Evolutionary conservation across 345 rosid genomes (phyloP).

Genomic region (Hibiscus trionum): DNA sequence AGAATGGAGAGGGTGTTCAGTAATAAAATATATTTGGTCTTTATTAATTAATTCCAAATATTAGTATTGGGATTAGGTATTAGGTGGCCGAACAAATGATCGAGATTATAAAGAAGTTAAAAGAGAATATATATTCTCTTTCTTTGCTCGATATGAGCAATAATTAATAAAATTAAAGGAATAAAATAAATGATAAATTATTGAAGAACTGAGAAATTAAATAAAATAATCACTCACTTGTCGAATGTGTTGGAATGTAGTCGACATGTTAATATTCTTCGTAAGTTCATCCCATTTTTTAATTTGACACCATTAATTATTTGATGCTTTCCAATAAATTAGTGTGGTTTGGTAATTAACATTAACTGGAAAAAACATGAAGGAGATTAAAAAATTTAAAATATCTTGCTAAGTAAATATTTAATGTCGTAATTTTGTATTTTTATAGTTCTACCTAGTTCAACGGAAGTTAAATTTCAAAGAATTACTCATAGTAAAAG

Average conservation of each 20-base stretch:
- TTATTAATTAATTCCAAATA: background rate
- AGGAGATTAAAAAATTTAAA: no score
- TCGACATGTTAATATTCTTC: conserved; percentile 21
- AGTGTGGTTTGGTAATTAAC: background rate
- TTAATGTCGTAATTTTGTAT: no score
- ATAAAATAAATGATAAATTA: background rate
- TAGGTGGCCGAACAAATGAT: conserved; percentile 23
- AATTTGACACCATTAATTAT: conserved; percentile 1
- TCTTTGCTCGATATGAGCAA: background rate
- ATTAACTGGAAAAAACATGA: background rate
- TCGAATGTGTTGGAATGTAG: conserved; percentile 28
- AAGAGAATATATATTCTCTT: background rate
- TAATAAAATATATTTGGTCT: conserved; percentile 1
- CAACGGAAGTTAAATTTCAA: no score
- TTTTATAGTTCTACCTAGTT: no score
- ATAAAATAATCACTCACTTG: conserved; percentile 13
- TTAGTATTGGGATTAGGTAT: conserved; percentile 28
- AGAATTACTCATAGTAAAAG: background rate
- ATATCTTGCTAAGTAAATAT: no score
- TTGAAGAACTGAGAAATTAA: background rate
- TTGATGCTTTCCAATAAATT: background rate
- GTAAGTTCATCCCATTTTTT: background rate
- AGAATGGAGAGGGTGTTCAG: background rate
- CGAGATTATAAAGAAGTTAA: background rate
- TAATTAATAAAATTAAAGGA: conserved; percentile 7